These are phyloP conservation scores for Thermomucor indicae-seudaticae DNA, from an alignment of 371 early-diverging fungal genomes.

Conservation along the genomic window DNA sequence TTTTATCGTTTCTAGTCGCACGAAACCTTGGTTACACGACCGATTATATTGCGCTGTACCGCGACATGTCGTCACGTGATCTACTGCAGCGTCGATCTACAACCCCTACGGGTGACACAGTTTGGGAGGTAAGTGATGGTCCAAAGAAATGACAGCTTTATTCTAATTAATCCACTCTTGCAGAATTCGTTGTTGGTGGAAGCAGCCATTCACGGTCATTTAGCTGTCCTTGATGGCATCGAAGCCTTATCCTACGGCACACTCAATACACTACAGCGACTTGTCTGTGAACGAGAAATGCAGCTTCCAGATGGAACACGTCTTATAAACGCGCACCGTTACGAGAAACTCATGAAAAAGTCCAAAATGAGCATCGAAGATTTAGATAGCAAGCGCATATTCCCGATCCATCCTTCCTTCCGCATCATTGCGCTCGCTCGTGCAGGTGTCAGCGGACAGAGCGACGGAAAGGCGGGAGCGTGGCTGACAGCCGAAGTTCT, in stretches of 20 bases:
- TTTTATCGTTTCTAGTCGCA: slow-evolving; percentile 40
- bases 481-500: slow-evolving; percentile 75
- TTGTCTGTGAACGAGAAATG: slow-evolving; percentile 70
- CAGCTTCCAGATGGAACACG: slow-evolving; percentile 72
- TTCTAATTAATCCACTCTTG: neutral
- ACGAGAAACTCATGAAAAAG: slow-evolving; percentile 50
- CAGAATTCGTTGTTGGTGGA: slow-evolving; percentile 66
- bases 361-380: slow-evolving; percentile 41
- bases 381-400: slow-evolving; percentile 45
- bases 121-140: slow-evolving; percentile 49
- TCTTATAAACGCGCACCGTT: slow-evolving; percentile 55
- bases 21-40: slow-evolving; percentile 64
- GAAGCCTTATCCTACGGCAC: slow-evolving; percentile 73
- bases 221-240: slow-evolving; percentile 76
- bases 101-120: slow-evolving; percentile 68
- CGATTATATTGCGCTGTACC: slow-evolving; percentile 72
- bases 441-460: slow-evolving; percentile 46
- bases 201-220: slow-evolving; percentile 69
- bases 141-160: neutral
- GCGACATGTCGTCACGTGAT: slow-evolving; percentile 85
- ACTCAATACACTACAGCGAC: slow-evolving; percentile 64
- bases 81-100: slow-evolving; percentile 79
- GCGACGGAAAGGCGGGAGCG: slow-evolving; percentile 45
- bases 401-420: slow-evolving; percentile 73
- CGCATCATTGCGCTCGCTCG: slow-evolving; percentile 73